Evolutionary conservation across 1,284 basidiomycete genomes (phyloP), one percentile per base, ranked within the genome.

Genomic region (Leccinum angustisporum): DNA sequence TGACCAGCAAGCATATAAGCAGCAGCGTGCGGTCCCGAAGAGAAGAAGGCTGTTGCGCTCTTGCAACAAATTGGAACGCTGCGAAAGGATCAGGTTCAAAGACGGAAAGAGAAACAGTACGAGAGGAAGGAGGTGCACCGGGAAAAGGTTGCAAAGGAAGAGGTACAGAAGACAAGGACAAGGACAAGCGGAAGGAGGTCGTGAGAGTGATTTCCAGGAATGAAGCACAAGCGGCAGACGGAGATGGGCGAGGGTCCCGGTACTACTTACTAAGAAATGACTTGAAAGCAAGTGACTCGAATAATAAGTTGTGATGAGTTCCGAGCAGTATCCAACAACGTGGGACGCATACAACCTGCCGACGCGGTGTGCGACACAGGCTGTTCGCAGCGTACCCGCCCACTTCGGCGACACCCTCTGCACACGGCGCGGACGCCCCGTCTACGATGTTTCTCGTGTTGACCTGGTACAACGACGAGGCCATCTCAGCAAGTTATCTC

Each of bases 1-100:
- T 91, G 92, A 83, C 95, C 97, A 0, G 27, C 27, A 30, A 30
- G 27, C 95, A 21, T 97, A 97, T 75, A 77, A 97, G 73, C 92
- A 95, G 76, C 92, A 91, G 72, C 89, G 96, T 16, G 95, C 97
- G 0, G 96, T 98, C 91, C 93, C 2, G 94, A 97, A 71, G 97
- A 99, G 81, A 94, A 91, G 81, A 91, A 88, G 72, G 95, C 97
- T 0, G 80, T 98, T 27, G 90, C 92, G n/a, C 77, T 98, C 43
- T 76, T 99, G 72, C 97, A 99, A 76, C 96, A 98, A 80, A 95
- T 98, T 70, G 87, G 93, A 61, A 94, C 95, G 6, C 79, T 99
- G 68, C 82, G 94, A 61, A 96, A 95, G 77, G 95, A 95, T 69
- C 93, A 97, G 78, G 82, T 92, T 1, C 79, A 75, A 46, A 81